phyloP scores from a whole-genome alignment of 129 eudicot genomes.

The Helianthus annuus region DNA sequence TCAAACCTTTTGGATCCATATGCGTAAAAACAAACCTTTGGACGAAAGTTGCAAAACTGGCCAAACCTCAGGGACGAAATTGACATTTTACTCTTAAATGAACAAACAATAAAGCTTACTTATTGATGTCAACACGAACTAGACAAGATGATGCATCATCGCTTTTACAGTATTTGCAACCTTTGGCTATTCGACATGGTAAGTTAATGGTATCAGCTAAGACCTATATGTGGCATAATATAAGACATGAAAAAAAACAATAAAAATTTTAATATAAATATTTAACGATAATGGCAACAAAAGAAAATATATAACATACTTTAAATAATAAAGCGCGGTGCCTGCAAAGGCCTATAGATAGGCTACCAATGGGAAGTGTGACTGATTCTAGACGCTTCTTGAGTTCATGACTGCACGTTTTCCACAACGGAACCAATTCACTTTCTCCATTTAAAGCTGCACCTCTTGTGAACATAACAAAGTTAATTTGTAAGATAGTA shows the following conservation, averaged over 20 bases:
- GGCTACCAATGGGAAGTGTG: constrained; percentile 82
- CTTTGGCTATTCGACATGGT: constrained; percentile 90
- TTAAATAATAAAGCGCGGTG: constrained; percentile 88
- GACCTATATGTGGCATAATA: constrained; percentile 48
- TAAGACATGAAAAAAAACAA: neutral
- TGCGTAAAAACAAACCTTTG: no score
- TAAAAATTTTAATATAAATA: neutral
- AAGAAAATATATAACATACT: constrained; percentile 43
- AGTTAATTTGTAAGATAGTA: constrained; percentile 19
- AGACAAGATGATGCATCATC: constrained; percentile 83
- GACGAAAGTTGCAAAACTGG: no score
- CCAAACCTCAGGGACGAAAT: no score
- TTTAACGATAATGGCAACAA: constrained; percentile 10
- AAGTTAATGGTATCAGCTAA: constrained; percentile 80
- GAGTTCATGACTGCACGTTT: constrained; percentile 65
- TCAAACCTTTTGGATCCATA: no score
- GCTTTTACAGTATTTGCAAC: constrained; percentile 73
- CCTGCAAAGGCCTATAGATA: constrained; percentile 83
- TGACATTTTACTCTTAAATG: no score
- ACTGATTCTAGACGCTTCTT: constrained; percentile 67
- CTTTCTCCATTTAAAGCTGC: constrained; percentile 67
- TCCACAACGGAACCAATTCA: constrained; percentile 63
- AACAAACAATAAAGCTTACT: constrained; percentile 34
- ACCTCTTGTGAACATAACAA: constrained; percentile 60
- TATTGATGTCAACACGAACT: constrained; percentile 69